These are phyloP conservation scores for Fusarium sp. DNA, from an alignment of 2,329 filamentous ascomycete species.

Conservation along the genomic window DNA sequence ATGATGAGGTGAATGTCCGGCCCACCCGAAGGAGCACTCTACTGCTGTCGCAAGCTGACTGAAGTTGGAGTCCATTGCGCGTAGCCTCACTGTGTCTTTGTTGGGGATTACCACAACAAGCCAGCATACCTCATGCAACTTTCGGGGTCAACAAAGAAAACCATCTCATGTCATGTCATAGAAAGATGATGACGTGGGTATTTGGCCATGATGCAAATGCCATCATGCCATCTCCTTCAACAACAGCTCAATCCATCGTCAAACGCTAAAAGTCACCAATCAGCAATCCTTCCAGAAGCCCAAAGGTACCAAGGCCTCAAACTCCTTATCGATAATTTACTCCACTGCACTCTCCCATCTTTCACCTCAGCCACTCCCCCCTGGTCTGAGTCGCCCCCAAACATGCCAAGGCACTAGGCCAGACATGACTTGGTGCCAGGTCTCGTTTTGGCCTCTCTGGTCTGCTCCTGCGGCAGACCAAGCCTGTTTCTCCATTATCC, in stretches of 20 bases:
- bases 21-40: slow-evolving; percentile 5
- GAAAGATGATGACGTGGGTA: slow-evolving; percentile 41
- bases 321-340: slow-evolving; percentile 46
- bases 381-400: slow-evolving; percentile 29
- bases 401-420: slow-evolving; percentile 37
- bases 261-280: slow-evolving; percentile 29
- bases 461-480: slow-evolving; percentile 37
- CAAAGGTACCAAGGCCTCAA: slow-evolving; percentile 18
- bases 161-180: slow-evolving; percentile 24
- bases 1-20: slow-evolving; percentile 4
- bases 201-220: slow-evolving; percentile 40
- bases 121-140: slow-evolving; percentile 19
- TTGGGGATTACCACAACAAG: slow-evolving; percentile 19
- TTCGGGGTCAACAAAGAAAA: slow-evolving; percentile 14
- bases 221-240: slow-evolving; percentile 39
- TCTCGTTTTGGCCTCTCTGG: slow-evolving; percentile 44
- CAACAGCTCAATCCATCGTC: slow-evolving; percentile 30
- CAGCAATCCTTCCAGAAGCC: slow-evolving; percentile 40
- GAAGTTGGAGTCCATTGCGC: slow-evolving; percentile 13
- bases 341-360: slow-evolving; percentile 10
- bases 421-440: slow-evolving; percentile 35
- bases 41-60: slow-evolving; percentile 17
- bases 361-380: slow-evolving; percentile 17
- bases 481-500: slow-evolving; percentile 44
- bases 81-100: slow-evolving; percentile 18